Evolutionary conservation across 2,329 filamentous ascomycete species (phyloP).

Genomic region (Lachnellula arida): DNA sequence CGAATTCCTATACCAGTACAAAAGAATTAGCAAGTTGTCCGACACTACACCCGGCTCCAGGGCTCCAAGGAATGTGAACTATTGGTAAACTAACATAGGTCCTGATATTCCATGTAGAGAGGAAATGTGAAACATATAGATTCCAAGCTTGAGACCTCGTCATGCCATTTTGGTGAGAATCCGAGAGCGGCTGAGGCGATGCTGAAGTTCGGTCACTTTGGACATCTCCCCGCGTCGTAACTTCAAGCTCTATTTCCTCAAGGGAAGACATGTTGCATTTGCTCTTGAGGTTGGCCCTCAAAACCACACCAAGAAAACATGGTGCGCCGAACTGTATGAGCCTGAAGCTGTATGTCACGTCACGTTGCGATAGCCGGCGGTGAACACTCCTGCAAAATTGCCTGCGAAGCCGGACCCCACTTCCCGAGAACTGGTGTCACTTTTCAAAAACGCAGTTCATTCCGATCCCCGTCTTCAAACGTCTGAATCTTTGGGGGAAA

Average conservation of each 20-base stretch:
- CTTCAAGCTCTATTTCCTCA: not conserved
- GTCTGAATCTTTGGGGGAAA: not conserved
- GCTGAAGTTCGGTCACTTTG: not conserved
- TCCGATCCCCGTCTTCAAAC: not conserved
- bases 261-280: not conserved
- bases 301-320: no score
- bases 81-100: slow-evolving; percentile 32
- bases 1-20: slow-evolving; percentile 20
- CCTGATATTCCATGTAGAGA: slow-evolving; percentile 54
- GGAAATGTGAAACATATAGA: slow-evolving; percentile 48
- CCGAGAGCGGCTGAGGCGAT: not conserved
- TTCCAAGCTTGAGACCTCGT: slow-evolving; percentile 34
- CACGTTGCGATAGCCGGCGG: not conserved
- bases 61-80: not conserved
- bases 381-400: not conserved
- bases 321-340: no score
- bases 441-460: not conserved
- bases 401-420: not conserved
- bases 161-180: slow-evolving; percentile 17
- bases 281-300: no score
- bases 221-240: not conserved
- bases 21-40: not conserved
- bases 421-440: not conserved
- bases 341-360: no score
- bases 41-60: not conserved